Evolutionary conservation across 768 basidiomycete genomes (phyloP).

Genomic region (Pleurotus citrinopileatus): DNA sequence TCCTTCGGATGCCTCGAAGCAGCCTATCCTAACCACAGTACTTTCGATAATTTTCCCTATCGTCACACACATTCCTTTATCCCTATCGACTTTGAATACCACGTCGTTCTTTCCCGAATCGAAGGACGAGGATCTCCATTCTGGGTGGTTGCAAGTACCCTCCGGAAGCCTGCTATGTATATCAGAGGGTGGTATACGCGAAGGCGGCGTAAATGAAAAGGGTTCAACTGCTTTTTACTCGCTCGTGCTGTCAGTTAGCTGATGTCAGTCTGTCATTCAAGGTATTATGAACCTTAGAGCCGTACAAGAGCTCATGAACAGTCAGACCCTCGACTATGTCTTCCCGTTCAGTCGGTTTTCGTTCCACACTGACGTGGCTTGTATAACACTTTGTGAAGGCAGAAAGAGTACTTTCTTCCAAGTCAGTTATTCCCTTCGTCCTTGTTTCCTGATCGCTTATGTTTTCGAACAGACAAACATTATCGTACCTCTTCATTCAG

Average conservation of each 20-base stretch:
- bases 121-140: conserved; percentile 67
- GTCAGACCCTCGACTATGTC: conserved; percentile 67
- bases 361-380: conserved; percentile 73
- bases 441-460: conserved; percentile 1
- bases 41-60: conserved; percentile 61
- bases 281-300: conserved; percentile 64
- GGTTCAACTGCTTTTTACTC: conserved; percentile 26
- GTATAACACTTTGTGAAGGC: conserved; percentile 61
- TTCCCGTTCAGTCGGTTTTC: conserved; percentile 75
- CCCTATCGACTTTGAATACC: conserved; percentile 59
- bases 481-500: conserved; percentile 45
- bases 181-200: conserved; percentile 64
- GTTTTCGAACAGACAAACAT: conserved; percentile 51
- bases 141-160: conserved; percentile 74
- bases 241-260: background rate
- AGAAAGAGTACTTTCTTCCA: conserved; percentile 71
- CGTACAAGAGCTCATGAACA: conserved; percentile 58
- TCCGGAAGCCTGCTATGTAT: conserved; percentile 56
- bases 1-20: conserved; percentile 23
- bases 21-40: conserved; percentile 50
- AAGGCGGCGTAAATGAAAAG: conserved; percentile 61
- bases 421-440: conserved; percentile 29
- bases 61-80: conserved; percentile 53
- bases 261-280: conserved; percentile 17
- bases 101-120: conserved; percentile 61